These are phyloP conservation scores for Lotus japonicus DNA, from an alignment of 306 rosid species.

Conservation along the genomic window DNA sequence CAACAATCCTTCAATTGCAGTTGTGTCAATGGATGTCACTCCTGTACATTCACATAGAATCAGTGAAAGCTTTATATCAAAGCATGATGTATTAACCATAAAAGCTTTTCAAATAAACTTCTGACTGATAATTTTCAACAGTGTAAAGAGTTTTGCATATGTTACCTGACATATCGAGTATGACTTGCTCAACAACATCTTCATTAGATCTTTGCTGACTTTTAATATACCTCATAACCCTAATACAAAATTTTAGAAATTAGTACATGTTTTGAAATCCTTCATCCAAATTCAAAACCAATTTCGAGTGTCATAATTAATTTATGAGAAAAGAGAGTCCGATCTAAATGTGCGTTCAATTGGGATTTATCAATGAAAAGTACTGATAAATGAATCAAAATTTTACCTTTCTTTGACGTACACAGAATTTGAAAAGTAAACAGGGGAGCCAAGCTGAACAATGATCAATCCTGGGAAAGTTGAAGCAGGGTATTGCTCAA, in stretches of 20 bases:
- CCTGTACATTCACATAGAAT: slow-evolving; percentile 30
- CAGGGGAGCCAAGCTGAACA: slow-evolving; percentile 79
- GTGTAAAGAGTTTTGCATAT: background rate
- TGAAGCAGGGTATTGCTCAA: slow-evolving; percentile 49
- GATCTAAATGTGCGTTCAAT: background rate
- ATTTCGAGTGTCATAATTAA: too few relatives aligned
- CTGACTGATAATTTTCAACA: background rate
- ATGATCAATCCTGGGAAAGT: slow-evolving; percentile 39
- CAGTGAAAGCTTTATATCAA: background rate
- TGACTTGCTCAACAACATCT: slow-evolving; percentile 34
- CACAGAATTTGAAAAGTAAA: slow-evolving; percentile 65
- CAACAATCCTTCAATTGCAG: slow-evolving; percentile 58
- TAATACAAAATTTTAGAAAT: slow-evolving; percentile 19
- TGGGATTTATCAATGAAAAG: background rate
- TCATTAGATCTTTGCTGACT: slow-evolving; percentile 37
- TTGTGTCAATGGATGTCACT: slow-evolving; percentile 69
- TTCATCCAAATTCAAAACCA: too few relatives aligned
- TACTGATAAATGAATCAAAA: background rate
- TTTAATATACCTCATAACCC: slow-evolving; percentile 69
- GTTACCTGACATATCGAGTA: slow-evolving; percentile 75
- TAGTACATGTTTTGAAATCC: background rate
- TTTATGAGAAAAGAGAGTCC: too few relatives aligned
- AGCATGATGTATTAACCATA: background rate
- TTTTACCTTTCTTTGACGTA: slow-evolving; percentile 72
- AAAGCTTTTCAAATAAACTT: background rate